Base-by-base conservation (phyloP, 495 filamentous ascomycete genomes). In the Xylaria castorea region DNA sequence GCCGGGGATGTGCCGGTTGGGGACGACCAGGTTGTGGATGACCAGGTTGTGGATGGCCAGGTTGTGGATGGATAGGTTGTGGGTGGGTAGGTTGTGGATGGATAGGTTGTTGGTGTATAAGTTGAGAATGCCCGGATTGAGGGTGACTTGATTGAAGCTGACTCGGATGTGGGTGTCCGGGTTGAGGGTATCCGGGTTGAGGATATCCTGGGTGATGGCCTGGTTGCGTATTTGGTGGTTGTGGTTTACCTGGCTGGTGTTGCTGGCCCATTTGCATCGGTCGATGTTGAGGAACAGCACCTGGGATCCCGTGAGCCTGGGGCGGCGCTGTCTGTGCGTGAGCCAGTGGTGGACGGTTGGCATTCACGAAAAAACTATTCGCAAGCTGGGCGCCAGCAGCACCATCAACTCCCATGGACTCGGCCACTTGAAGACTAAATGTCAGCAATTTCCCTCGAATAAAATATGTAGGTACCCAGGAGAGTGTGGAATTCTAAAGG, bases 271-370 rank as follows among this genome's bases (percentile, higher is more conserved):
- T 36, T 34, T 66, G 70, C 40, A 61, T 25, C 2, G 20, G 11
- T 3, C 67, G 63, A 36, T 72, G 25, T 22, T 67, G 72, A 66
- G 68, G 30, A 25, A 22, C 20, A 64, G 34, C 71, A 30, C 64
- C 61, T 53, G 57, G 68, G 27, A 74, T 5, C 18, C 66, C 42
- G 16, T 77, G 77, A 44, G 60, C 51, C 27, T 79, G 78, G 5
- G 74, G 30, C 22, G 78, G 78, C 27, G 74, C 71, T 7, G 76
- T 78, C 50, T 75, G 57, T 16, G 76, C 72, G 38, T 79, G 77
- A 22, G 67, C 66, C 9, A 63, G 53, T 42, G 76, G 74, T 3
- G 78, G 78, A 16, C 78, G 76, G 44, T 72, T 74, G 11, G 55
- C 44, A 48, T 68, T 74, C 20, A 22, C 51, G 50, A 74, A 79